Evolutionary conservation across 768 basidiomycete species (phyloP), one percentile per base, ranked within the genome.

Genomic region (Naganishia onofrii): DNA sequence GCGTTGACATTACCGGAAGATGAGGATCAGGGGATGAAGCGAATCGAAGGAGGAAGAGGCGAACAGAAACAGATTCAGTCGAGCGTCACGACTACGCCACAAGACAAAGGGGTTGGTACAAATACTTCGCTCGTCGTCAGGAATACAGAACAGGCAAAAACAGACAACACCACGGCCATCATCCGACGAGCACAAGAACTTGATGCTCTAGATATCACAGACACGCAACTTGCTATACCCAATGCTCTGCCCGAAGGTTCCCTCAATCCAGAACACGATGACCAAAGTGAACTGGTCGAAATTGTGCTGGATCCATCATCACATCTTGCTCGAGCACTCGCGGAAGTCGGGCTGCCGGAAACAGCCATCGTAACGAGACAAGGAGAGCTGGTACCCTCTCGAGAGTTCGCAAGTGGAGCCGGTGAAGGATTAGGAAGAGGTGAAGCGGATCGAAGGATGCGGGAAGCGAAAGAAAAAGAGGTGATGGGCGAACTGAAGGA

Each of bases 291-390:
- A 19, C 31, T 58, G 9, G 60, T 75, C 13, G 78, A 79, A 60
- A 46, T 73, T 10, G 60, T 73, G 8, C 72, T 81, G 2, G 74
- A 75, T 8, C 69, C 70, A 10, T 71, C 74, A 17, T 75, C 78
- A 60, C 80, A 77, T 52, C 75, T 82, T 4, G 75, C 75, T 23
- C 66, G 72, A 36, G 81, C 79, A 0, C 71, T 82, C 2, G 60
- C 68, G 8, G 67, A 73, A 19, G 81, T 79, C 12, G 81, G 81
- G 17, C 63, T 82, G 3, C 81, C 81, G 2, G 69, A 75, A 8
- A 82, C 81, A 4, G 79, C 77, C 0, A 58, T 81, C 23, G 69
- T 77, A 0, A 77, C 76, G 0, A 70, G 60, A 38, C 74, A 76
- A 54, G 78, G 80, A 7, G 71, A 74, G 29, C 67, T 81, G 42